Percentiles rank a stretch among this genome's conserved stretches.
phyloP scores from a whole-genome alignment of 805 yeast species.

The Candida qinlingensis region DNA sequence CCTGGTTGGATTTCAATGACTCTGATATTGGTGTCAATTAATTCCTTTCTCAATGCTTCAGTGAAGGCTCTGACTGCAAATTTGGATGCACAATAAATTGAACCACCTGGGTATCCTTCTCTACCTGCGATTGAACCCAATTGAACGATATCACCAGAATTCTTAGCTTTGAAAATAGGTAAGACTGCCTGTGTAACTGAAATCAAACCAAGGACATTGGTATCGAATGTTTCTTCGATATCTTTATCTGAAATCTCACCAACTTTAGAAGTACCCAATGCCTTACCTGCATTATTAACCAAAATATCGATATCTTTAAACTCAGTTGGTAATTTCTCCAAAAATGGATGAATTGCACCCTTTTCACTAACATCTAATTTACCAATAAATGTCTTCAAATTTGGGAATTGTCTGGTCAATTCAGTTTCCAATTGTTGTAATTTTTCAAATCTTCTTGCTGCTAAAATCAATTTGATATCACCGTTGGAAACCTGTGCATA shows the following conservation, averaged over 20 bases:
- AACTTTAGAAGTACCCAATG: conserved; percentile 71
- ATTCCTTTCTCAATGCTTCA: conserved; percentile 68
- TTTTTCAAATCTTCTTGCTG: conserved; percentile 73
- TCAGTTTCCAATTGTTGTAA: conserved; percentile 44
- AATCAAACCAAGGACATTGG: conserved; percentile 85
- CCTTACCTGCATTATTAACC: conserved; percentile 75
- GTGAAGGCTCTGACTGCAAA: conserved; percentile 70
- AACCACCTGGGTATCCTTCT: conserved; percentile 75
- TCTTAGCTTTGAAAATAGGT: conserved; percentile 62
- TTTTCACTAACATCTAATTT: conserved; percentile 54
- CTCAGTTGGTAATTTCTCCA: conserved; percentile 49
- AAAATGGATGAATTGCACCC: conserved; percentile 45
- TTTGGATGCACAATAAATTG: conserved; percentile 72
- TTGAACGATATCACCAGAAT: conserved; percentile 69
- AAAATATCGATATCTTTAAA: conserved; percentile 62
- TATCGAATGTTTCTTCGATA: conserved; percentile 69
- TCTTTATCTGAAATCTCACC: conserved; percentile 65
- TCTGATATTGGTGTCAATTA: conserved; percentile 62
- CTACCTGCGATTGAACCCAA: conserved; percentile 77
- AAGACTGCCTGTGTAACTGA: conserved; percentile 77
- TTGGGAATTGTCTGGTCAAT: conserved; percentile 42
- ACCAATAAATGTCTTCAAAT: conserved; percentile 39
- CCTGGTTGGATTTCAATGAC: conserved; percentile 68
- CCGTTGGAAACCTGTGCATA: conserved; percentile 78
- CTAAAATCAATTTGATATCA: conserved; percentile 58